These are phyloP conservation scores for Favolaschia claudopus DNA, from an alignment of 768 basidiomycete genomes.

Conservation along the genomic window DNA sequence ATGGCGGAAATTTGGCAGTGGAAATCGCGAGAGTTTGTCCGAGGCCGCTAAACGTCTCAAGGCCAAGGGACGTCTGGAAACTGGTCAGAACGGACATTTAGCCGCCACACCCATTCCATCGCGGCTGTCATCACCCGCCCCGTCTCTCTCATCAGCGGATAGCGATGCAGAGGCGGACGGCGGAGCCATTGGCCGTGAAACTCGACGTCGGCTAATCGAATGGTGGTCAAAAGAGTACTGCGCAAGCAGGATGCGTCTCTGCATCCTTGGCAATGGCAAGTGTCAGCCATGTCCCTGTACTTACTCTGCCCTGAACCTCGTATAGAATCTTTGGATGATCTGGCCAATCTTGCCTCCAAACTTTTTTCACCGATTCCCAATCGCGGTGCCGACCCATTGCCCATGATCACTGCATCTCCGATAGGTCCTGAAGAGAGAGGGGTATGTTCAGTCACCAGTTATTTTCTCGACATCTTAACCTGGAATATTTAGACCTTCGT, in stretches of 20 bases:
- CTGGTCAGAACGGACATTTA: conserved; percentile 38
- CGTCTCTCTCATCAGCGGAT: conserved; percentile 57
- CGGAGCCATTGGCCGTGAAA: conserved; percentile 80
- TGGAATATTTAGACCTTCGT: conserved; percentile 69
- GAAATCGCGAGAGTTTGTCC: conserved; percentile 78
- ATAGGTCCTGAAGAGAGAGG: conserved; percentile 76
- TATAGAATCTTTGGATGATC: conserved; percentile 77
- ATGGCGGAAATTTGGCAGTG: conserved; percentile 93
- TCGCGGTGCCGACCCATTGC: conserved; percentile 64
- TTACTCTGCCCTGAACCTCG: conserved; percentile 1
- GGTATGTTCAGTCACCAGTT: conserved; percentile 59
- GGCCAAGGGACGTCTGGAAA: conserved; percentile 53
- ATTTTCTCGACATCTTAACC: conserved; percentile 23
- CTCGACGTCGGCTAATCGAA: conserved; percentile 77
- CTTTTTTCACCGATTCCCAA: conserved; percentile 79
- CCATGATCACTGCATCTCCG: conserved; percentile 75
- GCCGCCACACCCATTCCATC: conserved; percentile 58
- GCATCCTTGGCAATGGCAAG: conserved; percentile 80
- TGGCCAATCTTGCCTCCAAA: conserved; percentile 65
- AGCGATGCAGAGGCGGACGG: conserved; percentile 78
- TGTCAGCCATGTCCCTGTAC: not conserved
- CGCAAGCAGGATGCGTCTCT: conserved; percentile 82
- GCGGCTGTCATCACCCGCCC: conserved; percentile 64
- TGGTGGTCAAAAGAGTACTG: conserved; percentile 89
- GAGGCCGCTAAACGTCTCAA: conserved; percentile 65